phyloP scores from a whole-genome alignment of 2,329 filamentous ascomycete genomes.

The Aspergillus texensis region DNA sequence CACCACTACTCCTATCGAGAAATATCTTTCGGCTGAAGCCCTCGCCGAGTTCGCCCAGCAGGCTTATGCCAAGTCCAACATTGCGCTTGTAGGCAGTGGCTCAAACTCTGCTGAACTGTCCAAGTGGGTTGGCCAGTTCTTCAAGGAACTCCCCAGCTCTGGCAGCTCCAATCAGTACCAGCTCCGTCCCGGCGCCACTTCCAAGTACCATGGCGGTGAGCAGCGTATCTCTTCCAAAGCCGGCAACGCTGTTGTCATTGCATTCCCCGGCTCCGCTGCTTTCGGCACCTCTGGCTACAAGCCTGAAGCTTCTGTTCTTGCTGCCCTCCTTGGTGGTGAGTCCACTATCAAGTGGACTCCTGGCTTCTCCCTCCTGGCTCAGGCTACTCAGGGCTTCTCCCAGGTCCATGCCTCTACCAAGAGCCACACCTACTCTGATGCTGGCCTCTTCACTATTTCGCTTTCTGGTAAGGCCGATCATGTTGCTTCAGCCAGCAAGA shows the following conservation, averaged over 20 bases:
- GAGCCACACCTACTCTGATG: constrained; percentile 88
- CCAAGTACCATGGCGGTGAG: constrained; percentile 94
- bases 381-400: constrained; percentile 69
- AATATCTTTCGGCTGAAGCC: constrained; percentile 77
- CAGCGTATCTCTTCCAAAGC: constrained; percentile 77
- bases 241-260: constrained; percentile 84
- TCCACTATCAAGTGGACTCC: constrained; percentile 93
- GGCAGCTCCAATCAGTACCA: constrained; percentile 54
- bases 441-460: constrained; percentile 83
- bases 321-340: constrained; percentile 85
- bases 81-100: constrained; percentile 89
- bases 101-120: constrained; percentile 73
- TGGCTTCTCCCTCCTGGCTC: constrained; percentile 87
- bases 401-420: constrained; percentile 71
- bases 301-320: constrained; percentile 85
- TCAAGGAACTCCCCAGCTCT: constrained; percentile 67
- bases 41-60: constrained; percentile 75
- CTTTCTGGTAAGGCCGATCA: constrained; percentile 73
- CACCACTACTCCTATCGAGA: constrained; percentile 69
- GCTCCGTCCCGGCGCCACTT: constrained; percentile 62
- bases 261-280: constrained; percentile 86
- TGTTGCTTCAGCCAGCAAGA: constrained; percentile 73
- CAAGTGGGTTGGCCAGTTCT: constrained; percentile 94
- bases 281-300: constrained; percentile 73
- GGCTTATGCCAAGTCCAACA: constrained; percentile 86